These are phyloP conservation scores for Xylaria palmicola DNA, from an alignment of 495 filamentous ascomycete genomes.

Conservation along the genomic window DNA sequence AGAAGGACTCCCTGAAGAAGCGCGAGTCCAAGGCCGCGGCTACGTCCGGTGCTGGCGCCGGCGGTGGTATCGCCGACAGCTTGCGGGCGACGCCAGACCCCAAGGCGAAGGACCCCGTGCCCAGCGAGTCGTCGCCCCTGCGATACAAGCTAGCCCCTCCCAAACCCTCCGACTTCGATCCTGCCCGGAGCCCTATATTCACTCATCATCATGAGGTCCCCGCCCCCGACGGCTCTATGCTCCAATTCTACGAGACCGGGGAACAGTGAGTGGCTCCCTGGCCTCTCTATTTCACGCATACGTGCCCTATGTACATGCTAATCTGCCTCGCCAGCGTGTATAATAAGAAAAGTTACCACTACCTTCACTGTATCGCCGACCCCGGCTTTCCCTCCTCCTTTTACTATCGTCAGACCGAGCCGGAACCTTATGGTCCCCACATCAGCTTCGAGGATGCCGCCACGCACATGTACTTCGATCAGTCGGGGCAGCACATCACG, in stretches of 20 bases:
- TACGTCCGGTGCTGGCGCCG: slow-evolving; percentile 10
- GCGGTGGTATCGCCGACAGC: slow-evolving; percentile 28
- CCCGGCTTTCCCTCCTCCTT: slow-evolving; percentile 80
- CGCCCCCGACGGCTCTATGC: slow-evolving; percentile 43
- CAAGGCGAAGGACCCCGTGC: slow-evolving; percentile 50
- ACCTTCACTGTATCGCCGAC: slow-evolving; percentile 88
- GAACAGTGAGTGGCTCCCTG: slow-evolving; percentile 60
- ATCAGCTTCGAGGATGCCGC: slow-evolving; percentile 92
- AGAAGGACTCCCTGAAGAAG: slow-evolving; percentile 76
- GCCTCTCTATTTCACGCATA: background rate
- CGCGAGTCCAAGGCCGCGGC: slow-evolving; percentile 63
- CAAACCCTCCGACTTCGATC: slow-evolving; percentile 57
- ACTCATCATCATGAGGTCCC: slow-evolving; percentile 47
- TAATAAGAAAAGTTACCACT: slow-evolving; percentile 89
- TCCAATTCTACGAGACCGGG: slow-evolving; percentile 60
- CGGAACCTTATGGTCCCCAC: slow-evolving; percentile 72
- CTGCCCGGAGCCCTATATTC: slow-evolving; percentile 55
- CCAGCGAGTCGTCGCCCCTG: slow-evolving; percentile 46
- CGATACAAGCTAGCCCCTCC: slow-evolving; percentile 61
- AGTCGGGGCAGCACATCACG: slow-evolving; percentile 59
- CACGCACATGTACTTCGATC: slow-evolving; percentile 68
- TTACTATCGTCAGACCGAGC: slow-evolving; percentile 86
- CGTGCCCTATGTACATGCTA: slow-evolving; percentile 21
- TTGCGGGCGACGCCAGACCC: slow-evolving; percentile 55
- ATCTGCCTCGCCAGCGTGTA: slow-evolving; percentile 60